Evolutionary conservation across 1,284 basidiomycete species (phyloP), one percentile per base, ranked within the genome.

Genomic region (Ganoderma lingzhi): DNA sequence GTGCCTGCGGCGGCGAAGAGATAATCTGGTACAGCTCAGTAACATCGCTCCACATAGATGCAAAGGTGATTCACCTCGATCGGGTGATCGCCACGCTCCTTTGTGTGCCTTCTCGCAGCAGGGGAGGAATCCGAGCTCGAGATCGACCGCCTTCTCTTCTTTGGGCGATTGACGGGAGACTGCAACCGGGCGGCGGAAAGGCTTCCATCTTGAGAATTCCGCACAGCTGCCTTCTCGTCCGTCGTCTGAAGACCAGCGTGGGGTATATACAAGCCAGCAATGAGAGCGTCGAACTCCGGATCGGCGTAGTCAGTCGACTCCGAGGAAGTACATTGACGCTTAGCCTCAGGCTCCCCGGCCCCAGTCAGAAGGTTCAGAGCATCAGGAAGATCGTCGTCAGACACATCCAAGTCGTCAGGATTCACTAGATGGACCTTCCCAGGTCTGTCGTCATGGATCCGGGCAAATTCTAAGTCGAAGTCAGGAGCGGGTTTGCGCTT

Each of bases 401-500:
- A 73, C 55, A 80, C 78, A 35, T 74, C 72, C 14, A 77, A 53
- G 63, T 77, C 76, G 58, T 68, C 35, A 14, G 68, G 53, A 8
- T 73, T 72, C 8, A 32, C 68, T 53, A 76, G 67, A 32, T 71
- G 53, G 17, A 37, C n/a, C 6, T 58, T 60, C 64, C 75, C 67
- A 30, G 73, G 71, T 42, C 72, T 72, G 37, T 78, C 76, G 53
- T 86, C 82, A 2, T 35, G 17, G 64, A 91, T 73, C 53, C 84
- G 82, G 6, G 84, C 77, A 63, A 91, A 84, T 62, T 87, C 80
- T n/a, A 91, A 70, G 69, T 88, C 82, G 71, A 90, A 90, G 70
- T 87, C 81, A 9, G 85, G 84, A 14, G 72, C 69, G 10, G 71
- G 75, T 75, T 80, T 83, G 69, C 74, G 76, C 64, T 62, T 39